These are phyloP conservation scores for Metschnikowia reukaufii DNA, from an alignment of 805 yeast genomes.

Conservation along the genomic window DNA sequence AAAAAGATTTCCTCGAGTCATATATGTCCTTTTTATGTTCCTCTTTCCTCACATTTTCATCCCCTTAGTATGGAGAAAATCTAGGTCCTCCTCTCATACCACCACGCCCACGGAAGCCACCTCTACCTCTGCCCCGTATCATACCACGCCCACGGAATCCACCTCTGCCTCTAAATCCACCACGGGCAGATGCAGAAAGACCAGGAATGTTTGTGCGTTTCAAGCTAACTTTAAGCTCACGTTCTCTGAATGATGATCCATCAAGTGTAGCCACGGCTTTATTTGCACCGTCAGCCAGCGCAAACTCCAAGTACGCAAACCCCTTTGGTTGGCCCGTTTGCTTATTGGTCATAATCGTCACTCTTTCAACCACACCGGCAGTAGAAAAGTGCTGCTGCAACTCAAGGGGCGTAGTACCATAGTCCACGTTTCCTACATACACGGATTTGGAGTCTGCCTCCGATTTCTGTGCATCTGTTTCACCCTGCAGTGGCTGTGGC, in stretches of 20 bases:
- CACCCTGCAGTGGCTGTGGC: constrained; percentile 24
- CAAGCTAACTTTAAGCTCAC: constrained; percentile 70
- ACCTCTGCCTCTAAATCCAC: constrained; percentile 38
- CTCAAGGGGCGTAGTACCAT: constrained; percentile 74
- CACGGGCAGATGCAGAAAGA: constrained; percentile 35
- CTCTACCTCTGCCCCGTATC: constrained; percentile 14
- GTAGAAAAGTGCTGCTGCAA: constrained; percentile 69
- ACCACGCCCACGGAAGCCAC: constrained; percentile 17
- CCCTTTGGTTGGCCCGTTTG: constrained; percentile 83
- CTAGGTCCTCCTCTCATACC: constrained; percentile 11
- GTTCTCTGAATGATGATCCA: constrained; percentile 64
- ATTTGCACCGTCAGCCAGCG: constrained; percentile 61
- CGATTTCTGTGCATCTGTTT: constrained; percentile 23
- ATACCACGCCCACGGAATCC: constrained; percentile 7
- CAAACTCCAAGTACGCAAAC: constrained; percentile 81
- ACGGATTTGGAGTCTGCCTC: constrained; percentile 77
- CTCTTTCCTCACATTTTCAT: too few relatives aligned
- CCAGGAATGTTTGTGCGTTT: constrained; percentile 86
- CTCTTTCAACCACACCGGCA: constrained; percentile 74
- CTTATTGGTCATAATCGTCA: constrained; percentile 73
- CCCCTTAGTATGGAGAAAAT: constrained; percentile 14
- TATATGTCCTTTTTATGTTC: too few relatives aligned
- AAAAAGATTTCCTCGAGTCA: too few relatives aligned
- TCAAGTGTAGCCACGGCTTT: constrained; percentile 62
- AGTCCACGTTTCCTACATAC: constrained; percentile 85